Conservation (phyloP, 495 filamentous ascomycete genomes). For the Penicillium paradoxum region DNA sequence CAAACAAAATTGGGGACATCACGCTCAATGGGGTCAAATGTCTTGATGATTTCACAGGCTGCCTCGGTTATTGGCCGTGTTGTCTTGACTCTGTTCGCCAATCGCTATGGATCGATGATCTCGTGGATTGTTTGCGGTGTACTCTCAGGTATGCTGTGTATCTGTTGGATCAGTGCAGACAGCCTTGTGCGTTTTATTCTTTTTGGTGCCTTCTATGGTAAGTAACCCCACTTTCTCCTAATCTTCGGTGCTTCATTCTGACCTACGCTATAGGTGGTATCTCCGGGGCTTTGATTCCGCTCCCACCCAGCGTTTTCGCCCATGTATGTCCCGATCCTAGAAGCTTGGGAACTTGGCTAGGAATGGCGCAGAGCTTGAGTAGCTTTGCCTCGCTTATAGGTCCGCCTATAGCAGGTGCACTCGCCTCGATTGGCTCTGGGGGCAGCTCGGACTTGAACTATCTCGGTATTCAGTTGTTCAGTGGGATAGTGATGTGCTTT, state of each 20-base stretch:
- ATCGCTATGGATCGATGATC: constrained; percentile 23
- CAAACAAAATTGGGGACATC: constrained; percentile 37
- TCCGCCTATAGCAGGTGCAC: constrained; percentile 59
- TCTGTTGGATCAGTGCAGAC: constrained; percentile 52
- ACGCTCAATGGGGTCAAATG: constrained; percentile 44
- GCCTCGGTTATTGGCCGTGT: constrained; percentile 28
- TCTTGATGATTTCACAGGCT: constrained; percentile 31
- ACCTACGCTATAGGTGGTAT: constrained; percentile 41
- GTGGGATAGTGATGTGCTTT: constrained; percentile 19
- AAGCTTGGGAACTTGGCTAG: constrained; percentile 60
- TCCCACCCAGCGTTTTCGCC: constrained; percentile 55
- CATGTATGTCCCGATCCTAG: constrained; percentile 57
- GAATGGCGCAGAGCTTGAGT: constrained; percentile 67
- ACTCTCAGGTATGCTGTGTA: constrained; percentile 20
- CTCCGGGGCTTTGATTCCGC: constrained; percentile 61
- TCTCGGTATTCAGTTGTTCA: constrained; percentile 22
- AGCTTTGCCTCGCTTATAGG: constrained; percentile 64
- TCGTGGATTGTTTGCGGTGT: constrained; percentile 22
- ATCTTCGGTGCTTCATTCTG: not conserved
- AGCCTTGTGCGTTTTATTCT: constrained; percentile 53
- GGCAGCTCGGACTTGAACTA: constrained; percentile 21
- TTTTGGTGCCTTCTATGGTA: constrained; percentile 55
- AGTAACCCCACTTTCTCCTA: not conserved
- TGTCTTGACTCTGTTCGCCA: constrained; percentile 17
- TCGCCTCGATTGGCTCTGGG: constrained; percentile 25